Evolutionary conservation across 768 basidiomycete genomes (phyloP).

Genomic region (Tulasnella sp.): DNA sequence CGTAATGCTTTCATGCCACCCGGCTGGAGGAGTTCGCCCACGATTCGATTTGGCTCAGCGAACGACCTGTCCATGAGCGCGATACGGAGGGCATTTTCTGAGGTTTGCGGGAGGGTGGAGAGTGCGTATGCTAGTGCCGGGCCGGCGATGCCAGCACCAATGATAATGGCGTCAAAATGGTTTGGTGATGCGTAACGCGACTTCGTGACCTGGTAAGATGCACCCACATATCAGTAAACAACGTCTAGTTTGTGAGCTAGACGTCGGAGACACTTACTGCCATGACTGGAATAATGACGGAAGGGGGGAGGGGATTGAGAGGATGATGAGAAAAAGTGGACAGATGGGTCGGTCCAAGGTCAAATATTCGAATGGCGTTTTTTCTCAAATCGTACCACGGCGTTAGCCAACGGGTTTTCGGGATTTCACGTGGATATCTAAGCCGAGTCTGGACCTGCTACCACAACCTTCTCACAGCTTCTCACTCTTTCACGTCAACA

Average conservation of each 20-base stretch:
- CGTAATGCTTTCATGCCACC: conserved; percentile 76
- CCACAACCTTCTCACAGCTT: neutral
- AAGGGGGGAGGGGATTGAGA: neutral
- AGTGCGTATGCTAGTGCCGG: conserved; percentile 83
- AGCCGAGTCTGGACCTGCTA: neutral
- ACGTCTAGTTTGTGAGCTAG: neutral
- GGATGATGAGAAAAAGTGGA: conserved; percentile 5
- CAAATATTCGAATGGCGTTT: neutral
- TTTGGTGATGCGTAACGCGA: conserved; percentile 14
- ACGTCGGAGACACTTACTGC: neutral
- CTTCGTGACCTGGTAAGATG: neutral
- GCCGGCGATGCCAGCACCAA: conserved; percentile 91
- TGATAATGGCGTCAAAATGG: conserved; percentile 65
- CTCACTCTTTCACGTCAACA: neutral
- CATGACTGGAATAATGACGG: neutral
- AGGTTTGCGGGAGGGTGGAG: conserved; percentile 47
- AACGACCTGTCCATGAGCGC: conserved; percentile 88
- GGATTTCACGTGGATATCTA: neutral
- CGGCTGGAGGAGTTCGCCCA: conserved; percentile 94
- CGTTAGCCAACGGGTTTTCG: neutral
- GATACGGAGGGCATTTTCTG: conserved; percentile 57
- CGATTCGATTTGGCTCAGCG: conserved; percentile 90
- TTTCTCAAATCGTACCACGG: conserved; percentile 16
- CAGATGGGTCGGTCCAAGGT: neutral
- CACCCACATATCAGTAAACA: neutral